A percentile compares a stretch with the other conserved stretches of the same genome.
Evolutionary conservation across 345 rosid species (phyloP).

Genomic region (Camelina neglecta): DNA sequence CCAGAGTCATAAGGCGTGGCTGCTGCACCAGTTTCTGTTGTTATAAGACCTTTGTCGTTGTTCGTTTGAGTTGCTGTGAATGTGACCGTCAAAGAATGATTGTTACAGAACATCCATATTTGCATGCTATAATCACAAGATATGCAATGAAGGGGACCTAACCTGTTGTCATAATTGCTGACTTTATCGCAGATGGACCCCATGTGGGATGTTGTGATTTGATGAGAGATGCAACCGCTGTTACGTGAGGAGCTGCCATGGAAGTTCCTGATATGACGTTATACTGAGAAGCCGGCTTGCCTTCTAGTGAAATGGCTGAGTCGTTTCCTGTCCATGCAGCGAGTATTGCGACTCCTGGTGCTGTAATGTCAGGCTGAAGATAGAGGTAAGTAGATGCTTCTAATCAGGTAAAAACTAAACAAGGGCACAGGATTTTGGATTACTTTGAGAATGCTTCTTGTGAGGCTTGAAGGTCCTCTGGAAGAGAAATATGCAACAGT

Average conservation of each 20-base stretch:
- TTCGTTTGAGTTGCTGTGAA: slow-evolving; percentile 61
- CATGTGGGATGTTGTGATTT: slow-evolving; percentile 66
- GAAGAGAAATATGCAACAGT: slow-evolving; percentile 70
- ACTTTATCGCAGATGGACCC: slow-evolving; percentile 69
- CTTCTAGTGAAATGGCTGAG: slow-evolving; percentile 41
- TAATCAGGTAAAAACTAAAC: neutral
- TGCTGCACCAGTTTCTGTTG: slow-evolving; percentile 58
- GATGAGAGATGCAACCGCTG: slow-evolving; percentile 64
- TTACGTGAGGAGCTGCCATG: slow-evolving; percentile 83
- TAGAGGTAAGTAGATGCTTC: slow-evolving; percentile 11
- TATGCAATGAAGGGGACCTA: neutral
- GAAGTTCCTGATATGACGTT: slow-evolving; percentile 79
- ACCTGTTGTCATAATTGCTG: slow-evolving; percentile 93
- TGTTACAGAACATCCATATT: neutral
- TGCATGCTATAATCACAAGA: slow-evolving; percentile 1
- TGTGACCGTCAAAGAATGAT: neutral
- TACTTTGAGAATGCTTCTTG: slow-evolving; percentile 82
- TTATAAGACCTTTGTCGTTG: slow-evolving; percentile 58
- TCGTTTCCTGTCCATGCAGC: slow-evolving; percentile 83
- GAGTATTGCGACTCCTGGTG: slow-evolving; percentile 76
- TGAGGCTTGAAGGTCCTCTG: slow-evolving; percentile 69
- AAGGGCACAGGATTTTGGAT: slow-evolving; percentile 6
- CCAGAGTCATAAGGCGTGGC: slow-evolving; percentile 74
- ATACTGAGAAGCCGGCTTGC: slow-evolving; percentile 53
- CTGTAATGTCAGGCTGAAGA: slow-evolving; percentile 85